These are phyloP conservation scores for Helotiales sp. DNA, from an alignment of 2,329 filamentous ascomycete genomes.

Conservation along the genomic window DNA sequence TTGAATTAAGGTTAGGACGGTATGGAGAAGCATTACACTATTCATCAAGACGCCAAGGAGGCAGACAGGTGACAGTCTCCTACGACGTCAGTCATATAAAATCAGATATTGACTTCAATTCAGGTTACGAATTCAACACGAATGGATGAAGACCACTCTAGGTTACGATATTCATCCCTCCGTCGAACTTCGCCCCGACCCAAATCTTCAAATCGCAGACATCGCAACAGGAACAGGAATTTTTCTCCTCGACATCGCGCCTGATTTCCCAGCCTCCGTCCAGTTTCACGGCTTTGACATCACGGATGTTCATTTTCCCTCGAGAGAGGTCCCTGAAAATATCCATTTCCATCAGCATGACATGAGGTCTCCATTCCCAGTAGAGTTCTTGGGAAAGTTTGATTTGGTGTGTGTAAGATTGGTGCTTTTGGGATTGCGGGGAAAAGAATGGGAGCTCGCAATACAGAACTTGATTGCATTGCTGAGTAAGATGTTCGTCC, in stretches of 20 bases:
- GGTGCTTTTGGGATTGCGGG: not conserved
- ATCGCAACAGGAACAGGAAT: not conserved
- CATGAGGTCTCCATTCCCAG: not conserved
- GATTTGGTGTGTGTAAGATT: not conserved
- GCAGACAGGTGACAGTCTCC: not conserved
- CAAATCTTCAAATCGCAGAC: not conserved
- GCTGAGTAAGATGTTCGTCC: not conserved
- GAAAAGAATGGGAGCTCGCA: not conserved
- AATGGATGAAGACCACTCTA: not conserved
- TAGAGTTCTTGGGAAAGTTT: not conserved
- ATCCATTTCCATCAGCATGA: not conserved
- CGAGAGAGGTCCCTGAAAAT: not conserved
- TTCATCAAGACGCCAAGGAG: not conserved
- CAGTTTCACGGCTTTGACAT: constrained; percentile 1
- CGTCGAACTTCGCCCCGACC: not conserved
- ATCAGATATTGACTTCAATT: not conserved
- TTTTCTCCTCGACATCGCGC: not conserved
- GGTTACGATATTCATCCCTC: not conserved
- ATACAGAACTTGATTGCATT: not conserved
- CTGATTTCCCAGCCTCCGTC: not conserved
- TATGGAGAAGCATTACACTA: not conserved
- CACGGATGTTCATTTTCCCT: not conserved
- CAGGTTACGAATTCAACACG: not conserved
- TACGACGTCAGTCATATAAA: not conserved
- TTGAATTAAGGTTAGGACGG: too few species aligned